Evolutionary conservation across 2,329 filamentous ascomycete genomes (phyloP).

Genomic region (Hypoxylon sp.): DNA sequence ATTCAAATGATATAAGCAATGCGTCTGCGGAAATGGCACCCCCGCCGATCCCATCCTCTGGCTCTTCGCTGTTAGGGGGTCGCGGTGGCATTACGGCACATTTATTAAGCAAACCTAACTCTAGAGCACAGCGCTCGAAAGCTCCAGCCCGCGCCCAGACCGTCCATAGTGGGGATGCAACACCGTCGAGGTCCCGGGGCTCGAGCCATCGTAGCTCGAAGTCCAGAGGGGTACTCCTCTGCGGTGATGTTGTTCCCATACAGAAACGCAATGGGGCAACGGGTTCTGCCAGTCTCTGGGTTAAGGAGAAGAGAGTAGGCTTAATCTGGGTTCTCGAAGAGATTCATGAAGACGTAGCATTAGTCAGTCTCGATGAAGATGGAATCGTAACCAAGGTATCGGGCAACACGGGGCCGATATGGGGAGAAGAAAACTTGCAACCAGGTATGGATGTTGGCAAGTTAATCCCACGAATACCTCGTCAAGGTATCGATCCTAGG

Average conservation of each 20-base stretch:
- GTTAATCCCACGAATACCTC: conserved; percentile 83
- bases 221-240: conserved; percentile 88
- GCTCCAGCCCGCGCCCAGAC: conserved; percentile 69
- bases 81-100: conserved; percentile 83
- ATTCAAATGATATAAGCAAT: conserved; percentile 57
- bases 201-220: conserved; percentile 75
- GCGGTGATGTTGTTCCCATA: conserved; percentile 97
- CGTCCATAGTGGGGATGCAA: conserved; percentile 64
- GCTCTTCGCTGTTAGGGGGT: conserved; percentile 71
- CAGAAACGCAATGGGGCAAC: conserved; percentile 92
- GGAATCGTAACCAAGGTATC: conserved; percentile 74
- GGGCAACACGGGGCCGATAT: conserved; percentile 86
- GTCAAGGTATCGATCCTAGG: conserved; percentile 74
- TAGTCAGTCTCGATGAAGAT: conserved; percentile 78
- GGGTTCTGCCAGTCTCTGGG: conserved; percentile 95
- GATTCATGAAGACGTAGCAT: conserved; percentile 91
- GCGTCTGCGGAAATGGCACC: conserved; percentile 49
- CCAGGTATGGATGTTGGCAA: conserved; percentile 77
- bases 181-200: conserved; percentile 62
- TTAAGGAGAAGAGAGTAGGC: conserved; percentile 94
- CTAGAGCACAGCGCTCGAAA: conserved; percentile 64
- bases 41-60: conserved; percentile 49
- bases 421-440: conserved; percentile 75
- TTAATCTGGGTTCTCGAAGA: conserved; percentile 98
- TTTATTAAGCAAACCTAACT: conserved; percentile 82